These are phyloP conservation scores for Neoscytalidium dimidiatum DNA, from an alignment of 2,329 filamentous ascomycete genomes.

Conservation along the genomic window DNA sequence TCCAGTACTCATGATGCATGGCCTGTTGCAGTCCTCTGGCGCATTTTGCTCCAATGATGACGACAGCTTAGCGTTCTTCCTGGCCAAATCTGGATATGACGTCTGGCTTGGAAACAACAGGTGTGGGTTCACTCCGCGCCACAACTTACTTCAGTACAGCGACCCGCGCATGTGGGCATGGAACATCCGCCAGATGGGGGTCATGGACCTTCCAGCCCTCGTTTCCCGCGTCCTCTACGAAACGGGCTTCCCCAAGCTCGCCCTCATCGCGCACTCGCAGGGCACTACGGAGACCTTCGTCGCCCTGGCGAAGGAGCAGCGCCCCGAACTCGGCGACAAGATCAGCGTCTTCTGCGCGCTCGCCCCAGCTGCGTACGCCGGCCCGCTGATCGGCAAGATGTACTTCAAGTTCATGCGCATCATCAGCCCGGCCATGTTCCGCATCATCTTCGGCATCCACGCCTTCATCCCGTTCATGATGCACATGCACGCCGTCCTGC, in stretches of 20 bases:
- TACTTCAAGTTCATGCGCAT: slow-evolving; percentile 91
- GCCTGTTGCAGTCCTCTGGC: slow-evolving; percentile 82
- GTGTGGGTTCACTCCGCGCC: slow-evolving; percentile 79
- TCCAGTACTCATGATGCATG: slow-evolving; percentile 84
- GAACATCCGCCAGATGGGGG: slow-evolving; percentile 86
- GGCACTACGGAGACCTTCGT: slow-evolving; percentile 88
- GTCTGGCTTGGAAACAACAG: slow-evolving; percentile 96
- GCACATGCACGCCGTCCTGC: slow-evolving; percentile 70
- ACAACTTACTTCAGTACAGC: slow-evolving; percentile 66
- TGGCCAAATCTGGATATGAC: slow-evolving; percentile 90
- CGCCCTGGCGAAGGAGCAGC: slow-evolving; percentile 84
- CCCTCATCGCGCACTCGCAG: slow-evolving; percentile 84
- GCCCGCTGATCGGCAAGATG: slow-evolving; percentile 79
- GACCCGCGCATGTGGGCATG: slow-evolving; percentile 96
- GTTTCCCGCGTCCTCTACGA: slow-evolving; percentile 76
- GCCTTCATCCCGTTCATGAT: slow-evolving; percentile 95
- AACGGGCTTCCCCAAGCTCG: slow-evolving; percentile 81
- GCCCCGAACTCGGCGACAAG: slow-evolving; percentile 78
- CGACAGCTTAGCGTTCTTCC: slow-evolving; percentile 84
- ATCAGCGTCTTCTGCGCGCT: slow-evolving; percentile 89
- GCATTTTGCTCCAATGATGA: slow-evolving; percentile 91
- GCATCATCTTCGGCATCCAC: slow-evolving; percentile 85
- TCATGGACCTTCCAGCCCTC: slow-evolving; percentile 82
- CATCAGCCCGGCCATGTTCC: slow-evolving; percentile 75
- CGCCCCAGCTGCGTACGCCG: slow-evolving; percentile 87